Evolutionary conservation across 768 basidiomycete genomes (phyloP), one percentile per base, ranked within the genome.

Genomic region (Mycena galericulata): DNA sequence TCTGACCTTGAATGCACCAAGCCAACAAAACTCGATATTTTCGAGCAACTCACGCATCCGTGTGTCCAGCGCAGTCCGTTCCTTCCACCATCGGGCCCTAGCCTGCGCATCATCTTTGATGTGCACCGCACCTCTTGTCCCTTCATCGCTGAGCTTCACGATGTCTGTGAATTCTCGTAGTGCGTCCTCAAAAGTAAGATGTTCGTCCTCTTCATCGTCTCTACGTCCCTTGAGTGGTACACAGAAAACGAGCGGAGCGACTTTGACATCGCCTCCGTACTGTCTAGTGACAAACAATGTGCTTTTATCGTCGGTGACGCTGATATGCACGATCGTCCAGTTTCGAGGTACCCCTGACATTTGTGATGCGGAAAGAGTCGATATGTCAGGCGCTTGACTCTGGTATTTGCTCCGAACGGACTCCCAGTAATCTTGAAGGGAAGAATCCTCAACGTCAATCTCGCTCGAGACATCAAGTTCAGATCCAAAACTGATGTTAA

Each of bases 1-100:
- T 73, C 84, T 36, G 55, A 96, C 97, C 90, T 98, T 99, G 88
- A 98, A 98, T 24, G 92, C 96, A 1, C 98, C 97, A 3, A 99
- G 84, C 98, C 98, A 99, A 75, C 93, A 96, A 73, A 94, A 96
- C 77, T 99, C 98, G 47, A 99, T 90, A 70, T 91, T 95, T 70
- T 89, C 88, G 36, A 98, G 77, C 8, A 99, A 79, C 32, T 89
- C 88, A 63, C 88, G 83, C 74, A 99, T 76, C 26, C 95, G 86
- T 51, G 82, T 83, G 74, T 99, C 96, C n/a, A 99, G 84, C 24
- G 85, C 87, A 26, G 82, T 80, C 4, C 98, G 85, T 58, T 90
- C 86, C 38, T 88, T 89, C 98, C 98, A 99, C 98, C 98, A 99
- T 2, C 83, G 86, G 0, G 85, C 82, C 68, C 90, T 84, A 1